phyloP scores from a whole-genome alignment of 345 rosid species.

The Xanthoceras sorbifolium region DNA sequence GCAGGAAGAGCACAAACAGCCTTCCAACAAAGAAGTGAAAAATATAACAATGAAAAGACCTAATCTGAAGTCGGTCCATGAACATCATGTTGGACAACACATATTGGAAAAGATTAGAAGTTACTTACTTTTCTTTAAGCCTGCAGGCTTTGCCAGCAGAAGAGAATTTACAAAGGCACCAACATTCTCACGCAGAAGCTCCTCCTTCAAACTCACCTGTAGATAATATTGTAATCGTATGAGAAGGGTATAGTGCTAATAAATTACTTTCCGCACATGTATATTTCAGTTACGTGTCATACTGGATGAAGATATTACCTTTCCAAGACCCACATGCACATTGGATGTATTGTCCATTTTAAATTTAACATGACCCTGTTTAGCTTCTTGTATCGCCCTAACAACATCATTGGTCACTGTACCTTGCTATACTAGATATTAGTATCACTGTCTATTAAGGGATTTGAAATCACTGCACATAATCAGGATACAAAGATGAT shows the following conservation, averaged over 20 bases:
- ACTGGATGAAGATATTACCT: constrained; percentile 46
- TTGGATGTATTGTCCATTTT: constrained; percentile 92
- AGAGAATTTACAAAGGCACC: constrained; percentile 95
- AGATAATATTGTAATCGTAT: constrained; percentile 12
- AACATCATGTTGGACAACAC: background rate
- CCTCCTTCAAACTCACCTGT: constrained; percentile 77
- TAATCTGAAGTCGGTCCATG: background rate
- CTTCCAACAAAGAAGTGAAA: background rate
- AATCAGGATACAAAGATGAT: background rate
- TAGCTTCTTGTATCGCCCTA: constrained; percentile 77
- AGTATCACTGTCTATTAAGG: constrained; percentile 15
- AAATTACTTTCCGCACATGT: background rate
- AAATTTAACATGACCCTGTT: constrained; percentile 71
- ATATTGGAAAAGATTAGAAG: constrained; percentile 1
- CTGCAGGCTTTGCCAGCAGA: constrained; percentile 89
- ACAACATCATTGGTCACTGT: constrained; percentile 74
- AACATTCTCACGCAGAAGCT: constrained; percentile 70
- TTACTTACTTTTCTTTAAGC: constrained; percentile 86
- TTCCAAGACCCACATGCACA: constrained; percentile 91
- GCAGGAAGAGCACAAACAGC: background rate
- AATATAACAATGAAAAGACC: background rate
- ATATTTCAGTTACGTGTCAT: constrained; percentile 1
- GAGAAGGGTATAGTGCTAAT: background rate
- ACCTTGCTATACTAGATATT: constrained; percentile 66
- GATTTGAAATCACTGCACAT: background rate